These are phyloP conservation scores for Heliocybe sulcata DNA, from an alignment of 1,284 basidiomycete genomes.

Conservation along the genomic window DNA sequence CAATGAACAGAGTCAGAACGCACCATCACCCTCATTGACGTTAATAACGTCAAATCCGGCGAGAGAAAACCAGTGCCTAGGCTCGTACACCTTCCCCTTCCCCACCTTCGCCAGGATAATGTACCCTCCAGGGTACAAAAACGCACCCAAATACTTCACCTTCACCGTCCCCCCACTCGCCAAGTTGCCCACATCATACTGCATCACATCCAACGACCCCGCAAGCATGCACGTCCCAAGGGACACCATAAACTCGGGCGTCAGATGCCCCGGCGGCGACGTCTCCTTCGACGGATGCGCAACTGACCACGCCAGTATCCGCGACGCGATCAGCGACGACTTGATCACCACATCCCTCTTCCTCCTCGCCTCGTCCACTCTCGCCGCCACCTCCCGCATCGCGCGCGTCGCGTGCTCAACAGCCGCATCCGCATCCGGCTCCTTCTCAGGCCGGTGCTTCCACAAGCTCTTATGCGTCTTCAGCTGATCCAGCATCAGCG, in stretches of 20 bases:
- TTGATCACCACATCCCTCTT: slow-evolving; percentile 57
- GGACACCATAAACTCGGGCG: slow-evolving; percentile 53
- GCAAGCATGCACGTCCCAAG: slow-evolving; percentile 72
- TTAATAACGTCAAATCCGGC: slow-evolving; percentile 68
- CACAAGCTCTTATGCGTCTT: neutral
- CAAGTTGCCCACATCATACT: slow-evolving; percentile 35
- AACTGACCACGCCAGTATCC: slow-evolving; percentile 32
- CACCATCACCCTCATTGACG: slow-evolving; percentile 61
- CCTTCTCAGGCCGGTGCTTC: neutral
- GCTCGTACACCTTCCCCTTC: slow-evolving; percentile 77
- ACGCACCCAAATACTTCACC: slow-evolving; percentile 84
- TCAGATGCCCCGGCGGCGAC: slow-evolving; percentile 18
- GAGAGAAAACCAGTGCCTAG: slow-evolving; percentile 81
- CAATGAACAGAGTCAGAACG: slow-evolving; percentile 16
- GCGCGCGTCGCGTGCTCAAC: slow-evolving; percentile 39
- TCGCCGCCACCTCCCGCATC: slow-evolving; percentile 54
- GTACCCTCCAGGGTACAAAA: slow-evolving; percentile 82
- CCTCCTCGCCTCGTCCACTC: slow-evolving; percentile 44
- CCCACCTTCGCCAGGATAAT: slow-evolving; percentile 80
- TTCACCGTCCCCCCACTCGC: slow-evolving; percentile 40
- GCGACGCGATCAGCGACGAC: slow-evolving; percentile 61
- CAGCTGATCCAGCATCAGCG: slow-evolving; percentile 78
- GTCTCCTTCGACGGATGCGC: slow-evolving; percentile 4
- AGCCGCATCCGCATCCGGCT: slow-evolving; percentile 32
- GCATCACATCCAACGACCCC: slow-evolving; percentile 79